Conservation (phyloP, 192 early-diverging fungal genomes). For the Umbelopsis sp. region DNA sequence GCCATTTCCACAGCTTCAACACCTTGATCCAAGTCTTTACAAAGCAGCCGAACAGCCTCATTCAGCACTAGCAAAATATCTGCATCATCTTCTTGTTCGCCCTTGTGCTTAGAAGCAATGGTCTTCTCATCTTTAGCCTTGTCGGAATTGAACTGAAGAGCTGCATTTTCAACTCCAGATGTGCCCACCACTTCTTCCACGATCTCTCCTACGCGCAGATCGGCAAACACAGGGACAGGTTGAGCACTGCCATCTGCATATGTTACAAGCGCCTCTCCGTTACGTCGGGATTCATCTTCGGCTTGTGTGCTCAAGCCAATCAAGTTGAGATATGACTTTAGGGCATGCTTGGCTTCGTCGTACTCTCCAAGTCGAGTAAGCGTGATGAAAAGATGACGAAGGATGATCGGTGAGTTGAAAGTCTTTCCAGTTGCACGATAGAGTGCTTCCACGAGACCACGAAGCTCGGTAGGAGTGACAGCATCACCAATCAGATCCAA, state of each 20-base stretch:
- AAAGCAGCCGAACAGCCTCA: conserved; percentile 48
- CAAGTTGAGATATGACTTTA: conserved; percentile 64
- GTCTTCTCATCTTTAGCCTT: not conserved
- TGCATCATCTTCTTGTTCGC: conserved; percentile 29
- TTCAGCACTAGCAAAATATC: conserved; percentile 31
- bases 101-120: conserved; percentile 30
- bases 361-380: conserved; percentile 69
- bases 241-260: conserved; percentile 26
- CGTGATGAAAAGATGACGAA: conserved; percentile 63
- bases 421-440: conserved; percentile 67
- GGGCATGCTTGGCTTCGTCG: conserved; percentile 73
- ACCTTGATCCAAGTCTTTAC: conserved; percentile 36
- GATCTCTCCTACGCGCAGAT: not conserved
- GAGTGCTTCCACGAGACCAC: conserved; percentile 60
- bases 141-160: conserved; percentile 12
- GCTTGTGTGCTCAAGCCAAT: conserved; percentile 41
- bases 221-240: conserved; percentile 14
- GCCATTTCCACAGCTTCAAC: conserved; percentile 35
- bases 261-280: conserved; percentile 21
- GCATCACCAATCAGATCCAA: conserved; percentile 55
- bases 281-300: conserved; percentile 23
- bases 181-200: not conserved
- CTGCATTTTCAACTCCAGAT: conserved; percentile 17
- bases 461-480: conserved; percentile 51
- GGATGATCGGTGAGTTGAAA: conserved; percentile 69